Evolutionary conservation across 371 early-diverging fungal species (phyloP).

Genomic region (Amoeboaphelidium protococcarum): DNA sequence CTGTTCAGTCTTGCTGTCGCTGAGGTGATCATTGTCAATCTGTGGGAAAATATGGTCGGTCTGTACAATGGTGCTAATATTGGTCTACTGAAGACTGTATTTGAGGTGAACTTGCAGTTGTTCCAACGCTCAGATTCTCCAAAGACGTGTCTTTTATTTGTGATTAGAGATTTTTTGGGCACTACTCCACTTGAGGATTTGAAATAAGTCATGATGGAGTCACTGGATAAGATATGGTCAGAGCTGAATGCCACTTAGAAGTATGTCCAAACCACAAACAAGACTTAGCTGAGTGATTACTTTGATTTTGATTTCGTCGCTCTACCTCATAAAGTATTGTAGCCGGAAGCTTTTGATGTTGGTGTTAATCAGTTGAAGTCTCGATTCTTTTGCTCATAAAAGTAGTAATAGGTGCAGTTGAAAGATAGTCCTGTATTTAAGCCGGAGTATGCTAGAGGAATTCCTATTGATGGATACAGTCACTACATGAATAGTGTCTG

Average conservation of each 20-base stretch:
- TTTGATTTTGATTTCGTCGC: conserved; percentile 79
- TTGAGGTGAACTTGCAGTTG: conserved; percentile 88
- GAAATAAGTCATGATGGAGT: conserved; percentile 40
- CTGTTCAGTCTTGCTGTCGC: conserved; percentile 83
- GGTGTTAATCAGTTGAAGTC: conserved; percentile 32
- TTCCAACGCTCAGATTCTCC: conserved; percentile 36
- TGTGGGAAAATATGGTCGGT: conserved; percentile 94
- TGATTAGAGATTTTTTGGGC: conserved; percentile 81
- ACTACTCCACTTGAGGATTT: conserved; percentile 57
- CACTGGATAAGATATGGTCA: conserved; percentile 73
- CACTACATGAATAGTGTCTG: conserved; percentile 71
- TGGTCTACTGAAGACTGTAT: conserved; percentile 90
- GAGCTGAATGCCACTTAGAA: conserved; percentile 55
- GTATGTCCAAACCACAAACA: conserved; percentile 36
- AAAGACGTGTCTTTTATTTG: conserved; percentile 76
- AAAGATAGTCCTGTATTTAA: conserved; percentile 53
- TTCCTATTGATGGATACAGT: conserved; percentile 85
- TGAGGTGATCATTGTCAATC: conserved; percentile 82
- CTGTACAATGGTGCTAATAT: conserved; percentile 95
- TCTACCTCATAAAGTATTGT: conserved; percentile 68
- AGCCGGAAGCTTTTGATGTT: conserved; percentile 52
- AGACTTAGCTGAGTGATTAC: conserved; percentile 32
- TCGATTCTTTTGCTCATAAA: neutral
- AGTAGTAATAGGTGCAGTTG: conserved; percentile 18
- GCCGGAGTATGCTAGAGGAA: conserved; percentile 57